Base-by-base conservation (phyloP, 2,329 filamentous ascomycete genomes). In the Ascochyta pisi region DNA sequence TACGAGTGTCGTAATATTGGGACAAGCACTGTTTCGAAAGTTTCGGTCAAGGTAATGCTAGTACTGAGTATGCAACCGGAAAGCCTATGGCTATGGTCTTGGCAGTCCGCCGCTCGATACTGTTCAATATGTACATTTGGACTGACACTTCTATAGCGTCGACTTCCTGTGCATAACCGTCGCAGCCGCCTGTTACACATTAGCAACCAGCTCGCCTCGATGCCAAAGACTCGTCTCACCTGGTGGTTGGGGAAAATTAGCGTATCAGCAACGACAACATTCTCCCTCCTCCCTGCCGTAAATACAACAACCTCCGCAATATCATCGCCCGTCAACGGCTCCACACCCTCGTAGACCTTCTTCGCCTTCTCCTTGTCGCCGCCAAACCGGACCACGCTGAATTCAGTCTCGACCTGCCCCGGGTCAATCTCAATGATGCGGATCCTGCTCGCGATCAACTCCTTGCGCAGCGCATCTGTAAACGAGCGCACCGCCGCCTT, bases 321-420 rank as follows among this genome's bases (percentile, higher is more conserved):
- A 70, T 97, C 93, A 45, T 95, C 91, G 0, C 90, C 90, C 0
- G 92, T 96, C 65, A 97, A 81, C 37, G 93, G 92, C 64, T 96
- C 72, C 10, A 73, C 70, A 2, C 73, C 73, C 88, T 88, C 87
- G 76, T 96, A 96, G 49, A 96, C 92, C 46, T 91, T 90, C 80
- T 95, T 90, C 4, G 93, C 93, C 82, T 96, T 96, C 58, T 83
- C 74, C 81, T 93, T 93, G 75, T 97, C 93, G 5, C 93, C 93
- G 61, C 91, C 88, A 76, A 95, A 96, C 58, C 93, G 84, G 38
- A 96, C 90, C 16, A 96, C 82, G 2, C 90, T 94, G 78, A 97
- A 96, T 74, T 97, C 91, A 40, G 93, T 96, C 82, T 96, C 92
- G 42, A 96, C 92, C 78, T 96, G 92, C 24, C 93, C 93, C 0